Base-by-base conservation (phyloP, 805 yeast genomes). In the Pichia nakasei region DNA sequence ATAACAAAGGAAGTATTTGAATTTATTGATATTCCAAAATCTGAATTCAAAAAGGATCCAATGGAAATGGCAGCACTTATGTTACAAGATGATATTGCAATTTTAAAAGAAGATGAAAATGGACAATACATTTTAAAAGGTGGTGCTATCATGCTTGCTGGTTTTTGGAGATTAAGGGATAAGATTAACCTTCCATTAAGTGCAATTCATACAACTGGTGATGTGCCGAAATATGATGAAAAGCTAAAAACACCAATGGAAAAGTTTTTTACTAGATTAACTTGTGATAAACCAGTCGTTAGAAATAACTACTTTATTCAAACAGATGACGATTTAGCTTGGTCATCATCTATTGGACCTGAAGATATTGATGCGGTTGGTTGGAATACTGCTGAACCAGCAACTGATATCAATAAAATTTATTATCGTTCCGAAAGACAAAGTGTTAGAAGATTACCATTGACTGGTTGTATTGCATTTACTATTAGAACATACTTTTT, bases 101-200 rank as follows among this genome's bases (percentile, higher is more conserved):
- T 81, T 20, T 75, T 80, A 82, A 61, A 78, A 41, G 86, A 81
- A 52, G 65, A 68, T 40, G 69, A 67, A 20, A 69, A 77, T 33
- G 85, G 84, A 9, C 70, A 74, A 42, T 80, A 78, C 54, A 63
- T 63, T 29, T 64, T 80, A 43, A 73, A 72, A 52, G 80, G 75
- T 24, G 87, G 85, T 3, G 75, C 82, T 5, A 76, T 80, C 40
- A 64, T 77, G 54, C 66, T 80, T 38, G 81, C 87, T 3, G 86
- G 82, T 0, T 81, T 80, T 58, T 80, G 86, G 86, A 67, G 84
- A 55, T 67, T 81, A 35, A 68, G 62, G 42, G 86, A 81, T 53
- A 81, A 81, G 57, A 55, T 73, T 27, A 69, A 75, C 44, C 60
- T 73, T 60, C 78, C 82, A 17, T 60, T 80, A 37, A 63, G 71